Percentiles rank a stretch among this genome's conserved stretches.
These are phyloP conservation scores for Lagenidium giganteum DNA, from an alignment of 352 stramenopile genomes.

Conservation along the genomic window DNA sequence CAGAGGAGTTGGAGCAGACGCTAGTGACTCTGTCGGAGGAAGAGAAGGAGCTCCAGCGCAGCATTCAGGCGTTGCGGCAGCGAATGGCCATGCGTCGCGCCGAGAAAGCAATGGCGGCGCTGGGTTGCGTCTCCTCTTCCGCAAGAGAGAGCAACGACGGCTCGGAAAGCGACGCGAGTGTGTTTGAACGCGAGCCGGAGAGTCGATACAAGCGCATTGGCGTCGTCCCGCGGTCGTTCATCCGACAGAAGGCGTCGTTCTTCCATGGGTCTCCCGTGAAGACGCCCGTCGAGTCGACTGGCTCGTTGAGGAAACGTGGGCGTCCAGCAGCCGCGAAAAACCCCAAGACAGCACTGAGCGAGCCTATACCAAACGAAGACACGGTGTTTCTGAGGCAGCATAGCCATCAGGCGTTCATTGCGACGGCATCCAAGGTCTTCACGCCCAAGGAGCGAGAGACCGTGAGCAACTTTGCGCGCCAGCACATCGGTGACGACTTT, in stretches of 20 bases:
- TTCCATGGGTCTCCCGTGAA: conserved; percentile 32
- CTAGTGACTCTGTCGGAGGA: conserved; percentile 23
- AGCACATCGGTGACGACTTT: conserved; percentile 5
- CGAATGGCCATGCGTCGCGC: conserved; percentile 43
- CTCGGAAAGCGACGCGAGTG: background rate
- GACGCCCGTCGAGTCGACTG: too few species aligned
- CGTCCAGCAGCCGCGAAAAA: too few species aligned
- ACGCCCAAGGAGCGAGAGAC: conserved; percentile 51
- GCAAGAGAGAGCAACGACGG: background rate
- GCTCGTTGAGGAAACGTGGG: background rate
- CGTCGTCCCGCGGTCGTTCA: conserved; percentile 43
- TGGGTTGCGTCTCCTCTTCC: conserved; percentile 6
- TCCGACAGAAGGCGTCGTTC: conserved; percentile 52
- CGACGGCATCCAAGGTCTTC: conserved; percentile 40
- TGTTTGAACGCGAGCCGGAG: conserved; percentile 25
- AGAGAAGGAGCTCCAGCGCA: conserved; percentile 28
- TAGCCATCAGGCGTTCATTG: conserved; percentile 57
- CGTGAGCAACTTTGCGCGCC: conserved; percentile 36
- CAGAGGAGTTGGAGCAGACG: conserved; percentile 30
- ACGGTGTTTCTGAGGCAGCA: conserved; percentile 39
- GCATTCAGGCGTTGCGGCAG: conserved; percentile 40
- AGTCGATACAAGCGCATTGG: conserved; percentile 27
- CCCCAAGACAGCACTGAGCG: conserved; percentile 2
- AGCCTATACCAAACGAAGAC: conserved; percentile 48
- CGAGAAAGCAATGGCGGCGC: conserved; percentile 37